Evolutionary conservation across 306 rosid genomes (phyloP).

Genomic region (Abrus pulchellus): DNA sequence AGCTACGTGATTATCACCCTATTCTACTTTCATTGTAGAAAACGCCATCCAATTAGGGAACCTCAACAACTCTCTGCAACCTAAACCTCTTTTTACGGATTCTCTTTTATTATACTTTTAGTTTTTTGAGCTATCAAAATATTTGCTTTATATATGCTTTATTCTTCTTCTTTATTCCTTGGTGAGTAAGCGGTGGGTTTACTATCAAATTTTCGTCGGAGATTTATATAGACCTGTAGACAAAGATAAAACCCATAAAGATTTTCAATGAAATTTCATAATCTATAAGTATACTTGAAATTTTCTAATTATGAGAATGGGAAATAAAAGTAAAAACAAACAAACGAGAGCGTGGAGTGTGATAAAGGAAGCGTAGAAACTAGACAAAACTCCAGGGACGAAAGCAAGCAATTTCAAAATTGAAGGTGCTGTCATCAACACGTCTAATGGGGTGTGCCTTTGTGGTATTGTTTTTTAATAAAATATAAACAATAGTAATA

Average conservation of each 20-base stretch:
- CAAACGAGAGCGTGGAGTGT: not conserved
- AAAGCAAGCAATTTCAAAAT: not conserved
- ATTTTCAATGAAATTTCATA: no score
- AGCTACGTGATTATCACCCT: slow-evolving; percentile 69
- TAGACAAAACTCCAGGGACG: not conserved
- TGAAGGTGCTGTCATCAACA: not conserved
- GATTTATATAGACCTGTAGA: no score
- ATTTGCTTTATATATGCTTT: not conserved
- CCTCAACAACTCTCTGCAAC: slow-evolving; percentile 30
- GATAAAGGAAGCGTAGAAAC: not conserved
- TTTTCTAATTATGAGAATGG: no score
- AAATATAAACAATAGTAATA: no score
- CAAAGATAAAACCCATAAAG: no score
- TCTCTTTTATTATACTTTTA: not conserved
- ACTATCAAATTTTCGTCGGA: no score
- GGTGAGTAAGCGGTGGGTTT: no score
- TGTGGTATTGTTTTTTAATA: no score
- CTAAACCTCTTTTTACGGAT: no score
- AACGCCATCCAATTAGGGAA: slow-evolving; percentile 49
- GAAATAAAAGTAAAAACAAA: not conserved
- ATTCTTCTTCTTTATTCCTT: not conserved
- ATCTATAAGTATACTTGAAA: no score
- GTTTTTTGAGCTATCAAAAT: no score
- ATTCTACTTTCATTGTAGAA: slow-evolving; percentile 75
- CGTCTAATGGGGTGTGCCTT: not conserved